Base-by-base conservation (phyloP, 352 stramenopile species). In the Thraustochytrium striatum region DNA sequence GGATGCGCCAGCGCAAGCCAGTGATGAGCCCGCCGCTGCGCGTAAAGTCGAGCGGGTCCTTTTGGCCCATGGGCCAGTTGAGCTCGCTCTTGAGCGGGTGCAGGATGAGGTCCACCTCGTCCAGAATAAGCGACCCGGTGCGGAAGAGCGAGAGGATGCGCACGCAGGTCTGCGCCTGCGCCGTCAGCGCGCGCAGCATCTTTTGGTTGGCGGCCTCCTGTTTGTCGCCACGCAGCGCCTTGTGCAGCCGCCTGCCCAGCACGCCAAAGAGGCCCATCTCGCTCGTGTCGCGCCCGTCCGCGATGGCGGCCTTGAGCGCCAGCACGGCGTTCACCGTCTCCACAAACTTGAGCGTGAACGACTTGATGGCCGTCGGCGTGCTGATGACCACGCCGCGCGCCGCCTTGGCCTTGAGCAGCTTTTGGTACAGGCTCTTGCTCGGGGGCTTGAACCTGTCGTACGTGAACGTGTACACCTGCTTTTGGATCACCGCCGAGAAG, bases 281-380 rank as follows among this genome's bases (percentile, higher is more conserved):
- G 25, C 65, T 75, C 50, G 65, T 75, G 65, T 75, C 65, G 16
- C 35, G n/a, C 1, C 52, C 39, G 52, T 75, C 65, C 50, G 65
- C 65, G 32, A 75, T 75, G 9, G 65, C 65, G 16, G 65, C 65
- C 41, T 75, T 75, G 44, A 75, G 55, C 41, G 55, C 57, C 16
- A 72, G 55, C 19, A 72, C 41, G 11, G 58, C 55, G 43, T 80
- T 69, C 9, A 96, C 72, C n/a, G 97, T 81, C 82, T 98, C 93
- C 5, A 99, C 88, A 68, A 99, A 95, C 81, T 99, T 99, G 1
- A 99, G 84, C 91, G 98, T 96, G 84, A 99, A 98, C 32, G 94
- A 98, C 85, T 99, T 99, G 55, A 99, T 95, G 79, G 93, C 96
- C 44, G 98, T 98, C 2, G 97, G 97, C 5, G 94, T 98, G n/a